phyloP scores from a whole-genome alignment of 768 basidiomycete species.

The Lentinula lateritia region DNA sequence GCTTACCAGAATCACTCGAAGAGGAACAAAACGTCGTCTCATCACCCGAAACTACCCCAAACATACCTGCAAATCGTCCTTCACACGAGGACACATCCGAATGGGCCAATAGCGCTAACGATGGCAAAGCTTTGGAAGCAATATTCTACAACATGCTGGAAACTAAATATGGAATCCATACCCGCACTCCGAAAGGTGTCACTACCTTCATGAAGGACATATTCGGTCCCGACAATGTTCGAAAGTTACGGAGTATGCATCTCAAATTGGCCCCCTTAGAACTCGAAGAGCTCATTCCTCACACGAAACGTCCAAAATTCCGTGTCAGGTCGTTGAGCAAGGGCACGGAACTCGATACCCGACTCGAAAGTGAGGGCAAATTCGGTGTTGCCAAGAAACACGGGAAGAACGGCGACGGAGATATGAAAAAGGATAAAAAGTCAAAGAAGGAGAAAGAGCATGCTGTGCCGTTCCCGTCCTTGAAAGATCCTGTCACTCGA shows the following conservation, averaged over 20 bases:
- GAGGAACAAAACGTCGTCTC: neutral
- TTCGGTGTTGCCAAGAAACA: slow-evolving; percentile 18
- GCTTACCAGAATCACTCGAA: neutral
- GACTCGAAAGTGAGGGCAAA: slow-evolving; percentile 24
- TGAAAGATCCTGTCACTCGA: slow-evolving; percentile 13
- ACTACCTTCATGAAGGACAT: slow-evolving; percentile 34
- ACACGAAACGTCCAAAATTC: slow-evolving; percentile 14
- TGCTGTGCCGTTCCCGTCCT: slow-evolving; percentile 11
- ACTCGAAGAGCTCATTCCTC: slow-evolving; percentile 2
- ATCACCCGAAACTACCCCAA: neutral
- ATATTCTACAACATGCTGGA: slow-evolving; percentile 58
- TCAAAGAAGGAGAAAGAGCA: slow-evolving; percentile 16
- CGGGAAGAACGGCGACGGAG: slow-evolving; percentile 29
- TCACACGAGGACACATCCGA: neutral
- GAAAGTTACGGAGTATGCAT: slow-evolving; percentile 42
- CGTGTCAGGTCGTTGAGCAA: slow-evolving; percentile 17
- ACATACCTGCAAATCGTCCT: neutral
- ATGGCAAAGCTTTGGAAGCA: slow-evolving; percentile 46
- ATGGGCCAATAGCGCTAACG: slow-evolving; percentile 34
- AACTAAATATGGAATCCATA: slow-evolving; percentile 44
- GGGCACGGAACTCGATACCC: slow-evolving; percentile 17
- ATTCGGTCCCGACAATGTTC: slow-evolving; percentile 45
- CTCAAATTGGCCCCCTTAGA: slow-evolving; percentile 52
- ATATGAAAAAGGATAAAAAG: slow-evolving; percentile 25
- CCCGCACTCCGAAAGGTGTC: slow-evolving; percentile 48